Conservation (phyloP, 2,329 filamentous ascomycete species). For the Graphilbum fragrans region DNA sequence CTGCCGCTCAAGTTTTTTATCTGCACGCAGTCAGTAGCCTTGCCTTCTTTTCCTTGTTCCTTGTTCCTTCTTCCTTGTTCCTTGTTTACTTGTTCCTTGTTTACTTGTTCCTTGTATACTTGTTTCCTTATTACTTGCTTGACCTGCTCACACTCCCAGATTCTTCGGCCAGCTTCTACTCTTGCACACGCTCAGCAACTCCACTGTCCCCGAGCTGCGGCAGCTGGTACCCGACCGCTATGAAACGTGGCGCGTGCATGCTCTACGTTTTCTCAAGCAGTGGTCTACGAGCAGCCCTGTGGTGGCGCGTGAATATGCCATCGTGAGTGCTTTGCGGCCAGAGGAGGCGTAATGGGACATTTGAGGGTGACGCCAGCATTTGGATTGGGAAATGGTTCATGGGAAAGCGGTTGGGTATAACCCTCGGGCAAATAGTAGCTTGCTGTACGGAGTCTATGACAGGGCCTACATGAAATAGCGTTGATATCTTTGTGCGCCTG, state of each 20-base stretch:
- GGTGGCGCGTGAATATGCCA: conserved; percentile 15
- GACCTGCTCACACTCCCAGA: background rate
- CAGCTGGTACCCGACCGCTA: conserved; percentile 7
- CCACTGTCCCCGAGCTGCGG: conserved; percentile 1
- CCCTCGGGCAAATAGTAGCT: too few relatives aligned
- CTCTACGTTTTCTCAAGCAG: conserved; percentile 6
- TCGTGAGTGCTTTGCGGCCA: background rate
- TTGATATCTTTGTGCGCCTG: too few relatives aligned
- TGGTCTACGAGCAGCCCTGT: conserved; percentile 8
- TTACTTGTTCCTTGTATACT: background rate
- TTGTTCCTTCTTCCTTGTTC: background rate
- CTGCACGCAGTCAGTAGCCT: conserved; percentile 9
- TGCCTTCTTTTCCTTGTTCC: background rate
- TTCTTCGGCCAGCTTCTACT: conserved; percentile 11
- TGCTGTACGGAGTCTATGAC: too few relatives aligned
- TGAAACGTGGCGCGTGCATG: conserved; percentile 5
- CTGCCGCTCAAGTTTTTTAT: conserved; percentile 10
- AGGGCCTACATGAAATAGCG: too few relatives aligned
- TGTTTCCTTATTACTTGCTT: background rate
- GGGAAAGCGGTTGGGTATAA: too few relatives aligned
- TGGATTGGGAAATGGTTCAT: too few relatives aligned
- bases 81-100: background rate
- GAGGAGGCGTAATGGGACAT: too few relatives aligned
- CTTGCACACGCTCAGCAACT: conserved; percentile 6
- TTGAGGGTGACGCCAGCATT: too few relatives aligned